These are phyloP conservation scores for Marsdenia floribunda DNA, from an alignment of 257 asterid species.

Conservation along the genomic window DNA sequence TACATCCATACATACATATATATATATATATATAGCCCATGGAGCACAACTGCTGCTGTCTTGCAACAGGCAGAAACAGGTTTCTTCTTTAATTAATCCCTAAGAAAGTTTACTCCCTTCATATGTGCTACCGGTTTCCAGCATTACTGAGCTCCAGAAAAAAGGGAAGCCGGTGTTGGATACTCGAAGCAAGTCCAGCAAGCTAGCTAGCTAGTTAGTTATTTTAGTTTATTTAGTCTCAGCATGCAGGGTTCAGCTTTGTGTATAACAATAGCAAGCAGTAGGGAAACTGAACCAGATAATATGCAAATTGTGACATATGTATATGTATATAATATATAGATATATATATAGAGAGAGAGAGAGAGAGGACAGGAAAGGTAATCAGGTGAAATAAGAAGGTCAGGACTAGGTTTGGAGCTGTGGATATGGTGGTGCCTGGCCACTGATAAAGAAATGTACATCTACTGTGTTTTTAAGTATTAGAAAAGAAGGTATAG, in stretches of 20 bases:
- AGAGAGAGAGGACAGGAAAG: not conserved
- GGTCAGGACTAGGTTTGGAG: not conserved
- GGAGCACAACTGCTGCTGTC: not conserved
- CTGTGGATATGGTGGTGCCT: not conserved
- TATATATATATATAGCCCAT: not conserved
- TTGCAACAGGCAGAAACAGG: not conserved
- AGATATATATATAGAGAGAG: too few species aligned
- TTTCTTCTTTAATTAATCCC: not conserved
- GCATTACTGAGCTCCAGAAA: slow-evolving; percentile 2
- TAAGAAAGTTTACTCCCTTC: too few species aligned
- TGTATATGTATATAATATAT: too few species aligned
- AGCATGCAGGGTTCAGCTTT: not conserved
- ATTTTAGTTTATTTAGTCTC: not conserved
- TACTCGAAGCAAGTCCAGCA: not conserved
- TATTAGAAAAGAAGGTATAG: not conserved
- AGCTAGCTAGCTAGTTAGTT: not conserved
- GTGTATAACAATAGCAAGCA: not conserved
- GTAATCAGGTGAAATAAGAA: not conserved
- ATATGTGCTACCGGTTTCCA: not conserved
- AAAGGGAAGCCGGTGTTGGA: slow-evolving; percentile 5
- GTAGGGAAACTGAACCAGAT: not conserved
- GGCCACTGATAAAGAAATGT: not conserved
- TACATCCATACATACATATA: not conserved
- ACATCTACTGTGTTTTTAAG: not conserved
- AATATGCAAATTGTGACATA: not conserved